Conservation (phyloP, 139 green algal species). For the Coelastrella sp. region DNA sequence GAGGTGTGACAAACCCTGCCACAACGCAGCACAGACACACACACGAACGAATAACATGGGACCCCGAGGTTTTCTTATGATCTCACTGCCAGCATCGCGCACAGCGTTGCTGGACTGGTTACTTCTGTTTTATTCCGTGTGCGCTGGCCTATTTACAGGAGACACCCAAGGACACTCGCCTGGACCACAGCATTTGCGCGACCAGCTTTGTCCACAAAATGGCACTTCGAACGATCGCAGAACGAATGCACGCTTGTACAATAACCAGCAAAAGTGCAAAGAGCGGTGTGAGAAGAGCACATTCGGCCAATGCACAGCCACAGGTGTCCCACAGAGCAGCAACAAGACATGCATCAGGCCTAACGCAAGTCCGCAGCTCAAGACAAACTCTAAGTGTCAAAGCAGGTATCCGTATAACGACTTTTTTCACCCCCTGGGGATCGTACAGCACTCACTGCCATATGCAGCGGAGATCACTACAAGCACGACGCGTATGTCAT, state of each 20-base stretch:
- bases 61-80: constrained; percentile 9
- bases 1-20: too few species aligned
- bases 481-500: not conserved
- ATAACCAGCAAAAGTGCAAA: not conserved
- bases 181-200: not conserved
- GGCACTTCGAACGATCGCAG: not conserved
- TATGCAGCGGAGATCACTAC: not conserved
- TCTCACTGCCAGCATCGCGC: not conserved
- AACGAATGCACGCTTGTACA: not conserved
- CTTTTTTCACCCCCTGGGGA: not conserved
- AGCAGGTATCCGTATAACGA: not conserved
- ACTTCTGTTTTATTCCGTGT: not conserved
- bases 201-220: not conserved
- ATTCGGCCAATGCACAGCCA: not conserved
- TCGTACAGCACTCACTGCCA: not conserved
- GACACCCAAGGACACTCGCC: not conserved
- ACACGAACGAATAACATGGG: not conserved
- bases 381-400: not conserved
- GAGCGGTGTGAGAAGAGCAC: not conserved
- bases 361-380: not conserved
- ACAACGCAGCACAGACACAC: too few species aligned
- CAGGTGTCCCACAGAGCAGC: not conserved
- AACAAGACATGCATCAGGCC: not conserved
- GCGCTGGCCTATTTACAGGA: not conserved
- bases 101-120: not conserved